phyloP scores from a whole-genome alignment of 441 rosid species.

The Omphalea diandra region DNA sequence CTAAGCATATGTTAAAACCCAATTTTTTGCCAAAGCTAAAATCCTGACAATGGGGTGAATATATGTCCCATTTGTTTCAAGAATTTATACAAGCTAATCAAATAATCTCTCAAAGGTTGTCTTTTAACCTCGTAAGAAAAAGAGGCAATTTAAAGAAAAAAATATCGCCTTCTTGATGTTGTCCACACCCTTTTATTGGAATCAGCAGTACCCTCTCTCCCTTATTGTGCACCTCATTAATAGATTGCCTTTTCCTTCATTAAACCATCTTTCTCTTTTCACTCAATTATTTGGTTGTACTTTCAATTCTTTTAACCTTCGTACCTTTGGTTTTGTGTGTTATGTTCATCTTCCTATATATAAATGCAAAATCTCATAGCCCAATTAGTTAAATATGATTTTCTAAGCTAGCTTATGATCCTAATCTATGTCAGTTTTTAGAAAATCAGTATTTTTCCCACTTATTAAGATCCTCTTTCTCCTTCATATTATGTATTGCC shows the following conservation, averaged over 20 bases:
- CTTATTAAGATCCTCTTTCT: neutral
- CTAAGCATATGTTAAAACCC: neutral
- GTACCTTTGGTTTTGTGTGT: neutral
- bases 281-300: neutral
- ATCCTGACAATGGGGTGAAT: no score
- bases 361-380: neutral
- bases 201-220: neutral
- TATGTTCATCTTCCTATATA: neutral
- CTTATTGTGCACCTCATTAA: neutral
- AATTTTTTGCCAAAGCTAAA: no score
- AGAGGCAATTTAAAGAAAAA: no score
- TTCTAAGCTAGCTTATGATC: neutral
- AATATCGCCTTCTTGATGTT: neutral
- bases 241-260: neutral
- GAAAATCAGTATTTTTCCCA: neutral
- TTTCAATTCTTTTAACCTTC: neutral
- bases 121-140: slow-evolving; percentile 5
- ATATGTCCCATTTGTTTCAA: neutral
- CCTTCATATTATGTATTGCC: slow-evolving; percentile 2
- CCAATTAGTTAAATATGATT: neutral
- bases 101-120: neutral
- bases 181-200: neutral
- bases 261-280: neutral
- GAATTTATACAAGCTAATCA: neutral
- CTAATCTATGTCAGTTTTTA: neutral